Evolutionary conservation across 768 basidiomycete species (phyloP).

Genomic region (Clavaria fumosa): DNA sequence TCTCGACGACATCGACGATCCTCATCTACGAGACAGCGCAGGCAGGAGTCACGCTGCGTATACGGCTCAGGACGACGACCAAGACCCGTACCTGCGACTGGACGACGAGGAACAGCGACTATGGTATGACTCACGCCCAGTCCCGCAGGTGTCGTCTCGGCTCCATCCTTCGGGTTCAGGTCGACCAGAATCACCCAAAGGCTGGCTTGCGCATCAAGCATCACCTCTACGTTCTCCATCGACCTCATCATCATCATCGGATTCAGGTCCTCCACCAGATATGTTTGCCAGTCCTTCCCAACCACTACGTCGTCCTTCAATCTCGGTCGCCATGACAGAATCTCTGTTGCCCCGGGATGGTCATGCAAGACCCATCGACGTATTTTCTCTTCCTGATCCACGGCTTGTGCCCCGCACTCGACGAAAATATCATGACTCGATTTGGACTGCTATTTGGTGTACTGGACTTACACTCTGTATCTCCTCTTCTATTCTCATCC

Average conservation of each 20-base stretch:
- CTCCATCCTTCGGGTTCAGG: conserved; percentile 19
- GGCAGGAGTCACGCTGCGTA: conserved; percentile 15
- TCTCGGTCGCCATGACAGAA: conserved; percentile 60
- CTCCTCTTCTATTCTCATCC: conserved; percentile 46
- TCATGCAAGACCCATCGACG: conserved; percentile 41
- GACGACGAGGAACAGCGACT: conserved; percentile 42
- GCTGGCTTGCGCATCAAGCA: conserved; percentile 68
- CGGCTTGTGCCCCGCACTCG: conserved; percentile 46
- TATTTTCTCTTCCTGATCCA: conserved; percentile 68
- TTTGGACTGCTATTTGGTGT: conserved; percentile 58
- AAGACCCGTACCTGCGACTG: conserved; percentile 65
- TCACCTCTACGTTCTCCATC: conserved; percentile 21
- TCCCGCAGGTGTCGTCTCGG: conserved; percentile 25
- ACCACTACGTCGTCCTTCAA: conserved; percentile 24
- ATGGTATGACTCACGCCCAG: conserved; percentile 19
- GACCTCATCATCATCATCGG: conserved; percentile 23
- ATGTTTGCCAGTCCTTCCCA: conserved; percentile 19
- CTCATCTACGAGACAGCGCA: conserved; percentile 39
- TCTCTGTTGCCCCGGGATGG: conserved; percentile 69
- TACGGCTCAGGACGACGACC: conserved; percentile 33
- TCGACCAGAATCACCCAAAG: conserved; percentile 25
- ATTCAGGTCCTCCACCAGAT: conserved; percentile 31
- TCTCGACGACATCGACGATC: conserved; percentile 64
- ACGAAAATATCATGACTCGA: conserved; percentile 58
- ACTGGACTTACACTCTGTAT: conserved; percentile 42